Base-by-base conservation (phyloP, 371 early-diverging fungal genomes). In the Apophysomyces elegans region DNA sequence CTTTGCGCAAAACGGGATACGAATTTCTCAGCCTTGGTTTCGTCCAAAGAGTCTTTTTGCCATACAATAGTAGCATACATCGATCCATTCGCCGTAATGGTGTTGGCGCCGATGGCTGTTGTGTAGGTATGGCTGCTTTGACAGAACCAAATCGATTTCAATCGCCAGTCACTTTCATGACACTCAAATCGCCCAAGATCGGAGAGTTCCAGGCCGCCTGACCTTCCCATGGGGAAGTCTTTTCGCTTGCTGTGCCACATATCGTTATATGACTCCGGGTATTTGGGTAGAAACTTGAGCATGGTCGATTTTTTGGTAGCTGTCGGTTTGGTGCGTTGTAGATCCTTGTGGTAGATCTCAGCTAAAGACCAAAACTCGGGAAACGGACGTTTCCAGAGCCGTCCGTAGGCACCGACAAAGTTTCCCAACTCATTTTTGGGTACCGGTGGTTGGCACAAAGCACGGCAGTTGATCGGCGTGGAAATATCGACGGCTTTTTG, bases 401-500 rank as follows among this genome's bases (percentile, higher is more conserved):
- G 61, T 2, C 35, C 62, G 46, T 72, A 73, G 5, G 58, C 39
- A 18, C 83, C 80, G 7, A 78, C 72, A 70, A 65, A 79, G 56
- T 82, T 82, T 14, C 83, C 83, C 32, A 79, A 65, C 35, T 74
- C 72, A 47, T 69, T 61, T 5, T 61, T 38, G 7, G 73, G 63
- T 14, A 76, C 58, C 26, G 69, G 60, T n/a, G 78, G 78, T 36
- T 76, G 56, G 62, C 81, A 79, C 21, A 70, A 61, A 3, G 41
- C 16, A 7, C 83, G 76, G 18, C 73, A 74, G 39, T 82, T 79
- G 61, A 79, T 60, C 7, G 80, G 78, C 0, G 83, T 82, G 0
- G 58, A 36, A 0, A 58, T 62, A 37, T 69, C 59, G 4, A 74
- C 59, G 2, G 47, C 61, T 4, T 37, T 26, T 36, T 26, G 45